Evolutionary conservation across 805 yeast genomes (phyloP).

Genomic region (Schizosaccharomyces cryophilus): DNA sequence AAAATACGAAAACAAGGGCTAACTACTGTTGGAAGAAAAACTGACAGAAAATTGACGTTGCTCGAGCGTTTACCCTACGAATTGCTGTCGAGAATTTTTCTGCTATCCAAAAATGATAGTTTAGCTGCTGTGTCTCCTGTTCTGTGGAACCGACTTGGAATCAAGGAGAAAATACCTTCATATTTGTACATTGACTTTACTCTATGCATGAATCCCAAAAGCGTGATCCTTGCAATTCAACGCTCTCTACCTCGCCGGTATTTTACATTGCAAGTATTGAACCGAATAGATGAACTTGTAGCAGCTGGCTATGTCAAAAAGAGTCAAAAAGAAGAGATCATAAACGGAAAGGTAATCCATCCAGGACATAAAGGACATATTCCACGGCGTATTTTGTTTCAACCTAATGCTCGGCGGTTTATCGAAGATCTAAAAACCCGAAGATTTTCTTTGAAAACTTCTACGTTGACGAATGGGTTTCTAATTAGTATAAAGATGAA

Average conservation of each 20-base stretch:
- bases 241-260: not conserved
- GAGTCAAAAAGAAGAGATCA: not conserved
- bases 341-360: not conserved
- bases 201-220: not conserved
- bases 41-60: not conserved
- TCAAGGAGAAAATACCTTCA: not conserved
- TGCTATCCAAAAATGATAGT: not conserved
- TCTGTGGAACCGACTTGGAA: not conserved
- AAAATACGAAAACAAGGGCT: not conserved
- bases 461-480: not conserved
- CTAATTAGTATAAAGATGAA: not conserved
- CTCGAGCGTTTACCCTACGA: not conserved
- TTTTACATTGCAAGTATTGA: not conserved
- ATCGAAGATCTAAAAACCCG: not conserved
- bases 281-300: not conserved
- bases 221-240: not conserved
- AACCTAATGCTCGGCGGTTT: not conserved
- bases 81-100: not conserved
- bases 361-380: not conserved
- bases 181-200: not conserved
- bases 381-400: not conserved
- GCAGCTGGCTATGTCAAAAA: not conserved
- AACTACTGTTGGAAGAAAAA: not conserved
- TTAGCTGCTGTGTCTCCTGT: not conserved
- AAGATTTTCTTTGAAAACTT: not conserved